A percentile compares a stretch with the other conserved stretches of the same genome.
Conservation (phyloP, 805 yeast species). For the Maudiozyma serrabonitensis region DNA sequence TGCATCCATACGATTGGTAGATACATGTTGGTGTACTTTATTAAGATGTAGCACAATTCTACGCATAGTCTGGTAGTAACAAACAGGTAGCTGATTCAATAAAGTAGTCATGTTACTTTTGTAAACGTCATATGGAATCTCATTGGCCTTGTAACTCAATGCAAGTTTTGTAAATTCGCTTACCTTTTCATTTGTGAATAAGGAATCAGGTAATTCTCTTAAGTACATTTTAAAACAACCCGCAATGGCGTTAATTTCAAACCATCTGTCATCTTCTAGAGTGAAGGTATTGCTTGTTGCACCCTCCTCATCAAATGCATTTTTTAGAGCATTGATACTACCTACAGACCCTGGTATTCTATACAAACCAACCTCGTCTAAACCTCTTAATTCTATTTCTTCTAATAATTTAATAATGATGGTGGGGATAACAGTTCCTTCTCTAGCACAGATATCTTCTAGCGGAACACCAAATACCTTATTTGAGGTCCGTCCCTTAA, state of each 20-base stretch:
- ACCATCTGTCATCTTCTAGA: slow-evolving; percentile 48
- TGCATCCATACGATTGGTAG: slow-evolving; percentile 75
- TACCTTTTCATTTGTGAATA: slow-evolving; percentile 59
- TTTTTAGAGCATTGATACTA: slow-evolving; percentile 43
- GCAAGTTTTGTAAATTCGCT: slow-evolving; percentile 41
- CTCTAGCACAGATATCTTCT: slow-evolving; percentile 63
- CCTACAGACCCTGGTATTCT: slow-evolving; percentile 61
- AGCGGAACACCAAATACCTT: slow-evolving; percentile 84
- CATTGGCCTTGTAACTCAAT: slow-evolving; percentile 12
- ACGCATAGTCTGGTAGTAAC: slow-evolving; percentile 60
- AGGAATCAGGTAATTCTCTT: slow-evolving; percentile 80
- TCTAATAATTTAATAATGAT: slow-evolving; percentile 56
- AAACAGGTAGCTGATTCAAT: slow-evolving; percentile 43
- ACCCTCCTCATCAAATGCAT: slow-evolving; percentile 42
- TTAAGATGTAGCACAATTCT: slow-evolving; percentile 61
- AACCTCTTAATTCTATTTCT: slow-evolving; percentile 77
- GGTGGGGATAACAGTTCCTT: slow-evolving; percentile 49
- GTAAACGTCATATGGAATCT: slow-evolving; percentile 19
- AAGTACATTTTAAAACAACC: slow-evolving; percentile 78
- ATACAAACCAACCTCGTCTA: slow-evolving; percentile 85
- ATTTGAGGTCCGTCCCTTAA: slow-evolving; percentile 33
- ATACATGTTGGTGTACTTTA: slow-evolving; percentile 56
- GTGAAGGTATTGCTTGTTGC: slow-evolving; percentile 35
- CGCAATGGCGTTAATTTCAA: slow-evolving; percentile 78
- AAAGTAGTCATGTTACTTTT: slow-evolving; percentile 20